phyloP scores from a whole-genome alignment of 352 stramenopile species.

The Phytophthora pseudosyringae region DNA sequence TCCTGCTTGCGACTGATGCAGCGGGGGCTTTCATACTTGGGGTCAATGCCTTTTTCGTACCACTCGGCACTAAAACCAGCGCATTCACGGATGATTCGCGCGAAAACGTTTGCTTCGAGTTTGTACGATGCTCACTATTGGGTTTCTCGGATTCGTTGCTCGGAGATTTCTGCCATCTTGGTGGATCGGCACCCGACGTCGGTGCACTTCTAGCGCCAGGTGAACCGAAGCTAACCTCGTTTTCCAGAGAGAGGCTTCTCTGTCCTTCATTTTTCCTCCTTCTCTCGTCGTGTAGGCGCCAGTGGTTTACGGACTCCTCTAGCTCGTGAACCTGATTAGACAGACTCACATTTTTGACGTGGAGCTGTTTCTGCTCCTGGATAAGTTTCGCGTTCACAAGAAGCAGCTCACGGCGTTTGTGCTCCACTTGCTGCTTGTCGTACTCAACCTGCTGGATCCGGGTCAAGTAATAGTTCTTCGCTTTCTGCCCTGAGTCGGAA shows the following conservation, averaged over 20 bases:
- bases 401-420: conserved; percentile 68
- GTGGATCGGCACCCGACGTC: background rate
- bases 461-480: conserved; percentile 48
- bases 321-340: conserved; percentile 41
- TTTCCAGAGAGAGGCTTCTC: background rate
- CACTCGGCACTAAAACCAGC: background rate
- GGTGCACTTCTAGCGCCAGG: background rate
- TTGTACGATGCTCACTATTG: background rate
- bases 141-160: background rate
- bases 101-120: background rate
- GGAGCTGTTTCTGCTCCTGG: conserved; percentile 66
- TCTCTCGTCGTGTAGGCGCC: conserved; percentile 57
- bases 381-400: conserved; percentile 73
- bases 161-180: background rate
- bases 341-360: conserved; percentile 41
- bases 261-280: conserved; percentile 43
- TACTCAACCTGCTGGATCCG: conserved; percentile 62
- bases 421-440: conserved; percentile 46
- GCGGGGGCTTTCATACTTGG: background rate
- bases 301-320: conserved; percentile 62
- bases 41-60: background rate
- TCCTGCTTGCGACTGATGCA: conserved; percentile 3
- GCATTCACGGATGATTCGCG: background rate
- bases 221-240: background rate
- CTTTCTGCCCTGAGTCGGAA: conserved; percentile 23